These are phyloP conservation scores for Calonectria pseudoreteaudii DNA, from an alignment of 2,329 filamentous ascomycete genomes.

Conservation along the genomic window DNA sequence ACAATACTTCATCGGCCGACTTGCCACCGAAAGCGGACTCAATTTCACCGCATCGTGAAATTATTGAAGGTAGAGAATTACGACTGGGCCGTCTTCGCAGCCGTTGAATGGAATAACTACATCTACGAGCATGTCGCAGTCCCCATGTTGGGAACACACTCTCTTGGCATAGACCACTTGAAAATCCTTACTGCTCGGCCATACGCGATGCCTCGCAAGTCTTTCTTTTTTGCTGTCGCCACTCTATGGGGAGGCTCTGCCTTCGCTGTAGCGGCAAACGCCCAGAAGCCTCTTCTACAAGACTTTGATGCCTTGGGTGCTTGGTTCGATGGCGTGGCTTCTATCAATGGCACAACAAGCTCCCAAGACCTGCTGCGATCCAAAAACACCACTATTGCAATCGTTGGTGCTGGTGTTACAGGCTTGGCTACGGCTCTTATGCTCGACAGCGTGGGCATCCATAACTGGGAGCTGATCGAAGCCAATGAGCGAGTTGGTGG, in stretches of 20 bases:
- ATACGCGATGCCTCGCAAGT: neutral
- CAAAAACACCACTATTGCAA: slow-evolving; percentile 58
- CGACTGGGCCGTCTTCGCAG: neutral
- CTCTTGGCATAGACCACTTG: neutral
- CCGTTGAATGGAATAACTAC: neutral
- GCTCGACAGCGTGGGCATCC: slow-evolving; percentile 65
- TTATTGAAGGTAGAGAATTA: neutral
- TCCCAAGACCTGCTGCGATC: neutral
- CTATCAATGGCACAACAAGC: slow-evolving; percentile 2
- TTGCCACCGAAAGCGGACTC: neutral
- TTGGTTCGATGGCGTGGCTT: slow-evolving; percentile 22
- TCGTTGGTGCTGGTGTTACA: slow-evolving; percentile 75
- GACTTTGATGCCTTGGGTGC: slow-evolving; percentile 22
- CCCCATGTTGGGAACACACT: neutral
- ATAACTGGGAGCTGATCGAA: slow-evolving; percentile 72
- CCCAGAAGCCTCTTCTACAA: slow-evolving; percentile 5
- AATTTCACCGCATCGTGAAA: neutral
- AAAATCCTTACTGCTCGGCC: neutral
- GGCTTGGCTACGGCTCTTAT: slow-evolving; percentile 70
- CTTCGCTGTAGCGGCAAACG: neutral
- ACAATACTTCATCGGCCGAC: neutral
- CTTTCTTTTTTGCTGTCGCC: neutral
- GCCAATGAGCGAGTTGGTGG: slow-evolving; percentile 71
- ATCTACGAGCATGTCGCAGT: neutral
- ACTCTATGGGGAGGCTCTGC: neutral